Percentiles rank a stretch among this genome's conserved stretches.
phyloP scores from a whole-genome alignment of 306 rosid species.

The Vigna reflexopilosa region DNA sequence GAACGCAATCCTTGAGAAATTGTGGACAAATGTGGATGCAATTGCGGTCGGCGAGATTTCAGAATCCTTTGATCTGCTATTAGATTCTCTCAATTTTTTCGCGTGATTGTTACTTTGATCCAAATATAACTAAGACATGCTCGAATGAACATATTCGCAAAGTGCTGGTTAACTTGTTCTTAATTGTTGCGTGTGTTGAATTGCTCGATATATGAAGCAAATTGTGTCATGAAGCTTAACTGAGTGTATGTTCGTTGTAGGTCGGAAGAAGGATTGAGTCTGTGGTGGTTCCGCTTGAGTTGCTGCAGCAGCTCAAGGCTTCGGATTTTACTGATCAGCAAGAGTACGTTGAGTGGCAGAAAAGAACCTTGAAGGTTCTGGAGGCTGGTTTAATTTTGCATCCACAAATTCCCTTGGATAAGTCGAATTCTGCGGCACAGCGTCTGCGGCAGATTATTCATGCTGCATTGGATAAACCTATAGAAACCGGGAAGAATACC shows the following conservation, averaged over 20 bases:
- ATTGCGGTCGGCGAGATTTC: neutral
- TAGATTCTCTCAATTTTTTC: conserved; percentile 16
- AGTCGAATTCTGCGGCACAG: conserved; percentile 74
- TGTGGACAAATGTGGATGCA: neutral
- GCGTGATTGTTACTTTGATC: conserved; percentile 43
- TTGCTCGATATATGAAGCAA: neutral
- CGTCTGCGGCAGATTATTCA: conserved; percentile 78
- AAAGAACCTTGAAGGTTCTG: conserved; percentile 84
- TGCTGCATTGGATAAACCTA: conserved; percentile 78
- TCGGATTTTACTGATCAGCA: conserved; percentile 86
- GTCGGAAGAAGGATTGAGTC: conserved; percentile 96
- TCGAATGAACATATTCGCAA: neutral
- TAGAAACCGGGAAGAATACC: conserved; percentile 88
- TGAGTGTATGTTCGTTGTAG: conserved; percentile 51
- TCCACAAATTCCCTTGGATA: conserved; percentile 79
- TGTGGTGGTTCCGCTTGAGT: conserved; percentile 92
- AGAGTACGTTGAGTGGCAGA: conserved; percentile 87
- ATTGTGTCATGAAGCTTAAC: neutral
- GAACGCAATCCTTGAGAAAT: neutral
- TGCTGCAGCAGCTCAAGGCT: conserved; percentile 91
- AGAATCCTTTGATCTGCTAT: conserved; percentile 37
- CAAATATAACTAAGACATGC: conserved; percentile 23
- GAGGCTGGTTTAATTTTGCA: conserved; percentile 95
- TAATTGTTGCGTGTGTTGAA: neutral
- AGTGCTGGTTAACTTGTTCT: neutral